Conservation (phyloP, 495 filamentous ascomycete species). For the Thermochaetoides thermophila region DNA sequence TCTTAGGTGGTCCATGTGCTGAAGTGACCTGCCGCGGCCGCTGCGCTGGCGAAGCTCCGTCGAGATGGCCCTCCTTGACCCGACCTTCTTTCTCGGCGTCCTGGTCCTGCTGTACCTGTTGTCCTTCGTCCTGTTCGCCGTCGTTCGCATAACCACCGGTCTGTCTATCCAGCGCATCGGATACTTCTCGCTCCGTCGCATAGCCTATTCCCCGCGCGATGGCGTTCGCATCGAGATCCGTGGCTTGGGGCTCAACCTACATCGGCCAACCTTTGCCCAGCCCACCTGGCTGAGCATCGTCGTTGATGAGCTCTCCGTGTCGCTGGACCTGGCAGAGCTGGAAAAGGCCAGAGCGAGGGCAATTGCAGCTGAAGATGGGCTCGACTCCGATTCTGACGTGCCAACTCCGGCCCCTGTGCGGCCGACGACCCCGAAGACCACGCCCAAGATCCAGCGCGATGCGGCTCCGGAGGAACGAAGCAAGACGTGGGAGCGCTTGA, state of each 20-base stretch:
- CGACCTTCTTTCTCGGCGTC: constrained; percentile 72
- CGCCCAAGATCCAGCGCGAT: constrained; percentile 6
- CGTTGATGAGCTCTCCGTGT: constrained; percentile 69
- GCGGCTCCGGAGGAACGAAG: constrained; percentile 33
- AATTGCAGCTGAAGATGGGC: constrained; percentile 9
- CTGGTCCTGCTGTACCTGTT: constrained; percentile 75
- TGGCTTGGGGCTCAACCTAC: constrained; percentile 71
- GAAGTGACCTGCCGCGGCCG: no score
- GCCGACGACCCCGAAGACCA: constrained; percentile 11
- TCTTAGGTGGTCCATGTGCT: no score
- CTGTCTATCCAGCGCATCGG: constrained; percentile 92
- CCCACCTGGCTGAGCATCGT: constrained; percentile 93
- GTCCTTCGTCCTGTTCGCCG: constrained; percentile 85
- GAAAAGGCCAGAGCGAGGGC: constrained; percentile 26
- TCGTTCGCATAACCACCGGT: constrained; percentile 82
- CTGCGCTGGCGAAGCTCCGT: constrained; percentile 1
- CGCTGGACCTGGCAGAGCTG: constrained; percentile 56
- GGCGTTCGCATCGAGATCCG: constrained; percentile 82
- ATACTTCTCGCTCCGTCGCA: constrained; percentile 76
- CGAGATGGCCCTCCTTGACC: constrained; percentile 38
- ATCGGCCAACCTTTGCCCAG: constrained; percentile 88
- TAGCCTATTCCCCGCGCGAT: constrained; percentile 74
- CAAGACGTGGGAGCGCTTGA: constrained; percentile 65
- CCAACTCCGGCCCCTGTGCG: constrained; percentile 8
- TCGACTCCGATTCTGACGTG: constrained; percentile 14